Percentiles rank a stretch among this genome's conserved stretches.
Conservation (phyloP, 495 filamentous ascomycete species). For the Stereocaulon alpinum region DNA sequence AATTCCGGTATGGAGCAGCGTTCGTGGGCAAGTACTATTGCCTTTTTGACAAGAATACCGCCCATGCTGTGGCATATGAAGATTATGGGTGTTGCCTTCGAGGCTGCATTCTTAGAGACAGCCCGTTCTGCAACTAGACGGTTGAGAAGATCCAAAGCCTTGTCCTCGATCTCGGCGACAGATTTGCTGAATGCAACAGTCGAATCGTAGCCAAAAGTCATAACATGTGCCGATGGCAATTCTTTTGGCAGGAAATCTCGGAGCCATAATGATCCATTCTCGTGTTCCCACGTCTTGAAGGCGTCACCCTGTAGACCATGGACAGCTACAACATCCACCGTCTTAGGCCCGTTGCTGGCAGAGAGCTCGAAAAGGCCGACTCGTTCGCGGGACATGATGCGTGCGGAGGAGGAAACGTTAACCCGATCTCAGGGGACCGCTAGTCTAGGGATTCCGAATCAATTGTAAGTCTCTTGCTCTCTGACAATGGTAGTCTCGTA, state of each 20-base stretch:
- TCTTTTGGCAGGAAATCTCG: constrained; percentile 25
- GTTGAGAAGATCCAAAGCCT: constrained; percentile 12
- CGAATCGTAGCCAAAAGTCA: constrained; percentile 28
- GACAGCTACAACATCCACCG: constrained; percentile 13
- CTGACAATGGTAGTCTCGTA: too few relatives aligned
- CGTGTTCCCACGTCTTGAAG: constrained; percentile 15
- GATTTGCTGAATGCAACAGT: constrained; percentile 6
- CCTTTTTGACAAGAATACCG: constrained; percentile 31
- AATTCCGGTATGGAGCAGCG: constrained; percentile 3
- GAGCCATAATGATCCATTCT: constrained; percentile 23
- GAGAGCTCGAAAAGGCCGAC: constrained; percentile 11
- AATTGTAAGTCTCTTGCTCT: too few relatives aligned
- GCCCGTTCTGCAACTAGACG: background rate
- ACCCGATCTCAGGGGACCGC: too few relatives aligned
- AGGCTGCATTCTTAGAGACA: background rate
- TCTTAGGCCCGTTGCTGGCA: background rate
- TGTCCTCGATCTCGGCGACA: constrained; percentile 5
- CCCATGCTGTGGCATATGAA: constrained; percentile 34
- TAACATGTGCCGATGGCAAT: constrained; percentile 19
- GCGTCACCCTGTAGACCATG: constrained; percentile 18
- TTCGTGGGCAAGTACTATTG: constrained; percentile 18
- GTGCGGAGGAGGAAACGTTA: background rate
- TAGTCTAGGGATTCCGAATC: too few relatives aligned
- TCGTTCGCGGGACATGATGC: background rate
- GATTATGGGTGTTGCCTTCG: constrained; percentile 20